phyloP scores from a whole-genome alignment of 352 stramenopile genomes.

The Phytopythium oedochilum region DNA sequence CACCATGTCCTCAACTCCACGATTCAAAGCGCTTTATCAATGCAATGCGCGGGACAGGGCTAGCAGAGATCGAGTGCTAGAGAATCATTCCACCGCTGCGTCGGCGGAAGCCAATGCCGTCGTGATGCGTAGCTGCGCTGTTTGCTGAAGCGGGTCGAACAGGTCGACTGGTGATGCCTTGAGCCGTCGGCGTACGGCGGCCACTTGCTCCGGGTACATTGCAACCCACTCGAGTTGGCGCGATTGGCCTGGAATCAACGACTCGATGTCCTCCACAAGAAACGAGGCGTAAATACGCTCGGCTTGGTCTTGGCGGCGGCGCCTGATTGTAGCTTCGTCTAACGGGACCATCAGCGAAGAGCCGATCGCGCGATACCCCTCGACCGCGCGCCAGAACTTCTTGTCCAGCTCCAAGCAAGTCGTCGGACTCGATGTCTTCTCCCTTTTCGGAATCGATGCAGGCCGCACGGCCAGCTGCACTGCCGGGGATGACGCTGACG shows the following conservation, averaged over 20 bases:
- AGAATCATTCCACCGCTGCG: background rate
- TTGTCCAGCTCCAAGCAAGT: slow-evolving; percentile 22
- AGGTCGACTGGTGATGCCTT: slow-evolving; percentile 21
- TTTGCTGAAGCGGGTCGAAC: slow-evolving; percentile 54
- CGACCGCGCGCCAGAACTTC: slow-evolving; percentile 65
- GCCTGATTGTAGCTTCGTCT: slow-evolving; percentile 24
- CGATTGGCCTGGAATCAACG: background rate
- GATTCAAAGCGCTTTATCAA: no score
- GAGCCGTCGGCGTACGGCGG: slow-evolving; percentile 22
- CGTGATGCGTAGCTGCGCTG: slow-evolving; percentile 44
- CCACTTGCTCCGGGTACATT: slow-evolving; percentile 47
- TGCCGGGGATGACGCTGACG: background rate
- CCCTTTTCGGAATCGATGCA: background rate
- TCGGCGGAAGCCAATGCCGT: slow-evolving; percentile 11
- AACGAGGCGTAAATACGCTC: slow-evolving; percentile 47
- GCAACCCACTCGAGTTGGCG: slow-evolving; percentile 33
- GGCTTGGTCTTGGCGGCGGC: slow-evolving; percentile 34
- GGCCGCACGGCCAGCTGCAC: background rate
- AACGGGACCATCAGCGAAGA: slow-evolving; percentile 26
- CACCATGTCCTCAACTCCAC: no score
- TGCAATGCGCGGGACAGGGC: no score
- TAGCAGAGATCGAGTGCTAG: background rate
- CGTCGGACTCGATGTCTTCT: no score
- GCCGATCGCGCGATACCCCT: slow-evolving; percentile 49
- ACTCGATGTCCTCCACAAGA: slow-evolving; percentile 4